Base-by-base conservation (phyloP, 192 early-diverging fungal genomes). In the Entomortierella beljakovae region DNA sequence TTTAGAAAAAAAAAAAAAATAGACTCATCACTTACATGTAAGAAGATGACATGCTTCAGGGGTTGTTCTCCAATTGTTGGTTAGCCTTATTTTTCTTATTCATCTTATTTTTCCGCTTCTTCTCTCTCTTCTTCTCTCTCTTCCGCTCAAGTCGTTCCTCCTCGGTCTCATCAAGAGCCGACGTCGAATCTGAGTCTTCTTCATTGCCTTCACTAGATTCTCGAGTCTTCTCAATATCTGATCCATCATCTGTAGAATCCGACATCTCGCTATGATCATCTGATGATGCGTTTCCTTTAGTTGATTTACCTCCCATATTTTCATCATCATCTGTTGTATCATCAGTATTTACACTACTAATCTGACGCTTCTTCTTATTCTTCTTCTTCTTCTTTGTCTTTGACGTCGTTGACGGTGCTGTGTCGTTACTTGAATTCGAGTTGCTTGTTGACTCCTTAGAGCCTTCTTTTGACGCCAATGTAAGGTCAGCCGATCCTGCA, bases 31-130 rank as follows among this genome's bases (percentile, higher is more conserved):
- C n/a, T n/a, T n/a, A n/a, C n/a, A n/a, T n/a, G n/a, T n/a, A n/a
- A n/a, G n/a, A n/a, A n/a, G n/a, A n/a, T n/a, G n/a, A n/a, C n/a
- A n/a, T n/a, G n/a, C n/a, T n/a, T n/a, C n/a, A n/a, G n/a, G n/a
- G n/a, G n/a, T n/a, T n/a, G n/a, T n/a, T n/a, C n/a, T n/a, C n/a
- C n/a, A n/a, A n/a, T n/a, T n/a, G n/a, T n/a, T n/a, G n/a, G n/a
- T n/a, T n/a, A n/a, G n/a, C n/a, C 59, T 51, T 70, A 38, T 74
- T 74, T 42, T 60, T 76, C 60, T 76, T 76, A 42, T 76, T 76
- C 62, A 76, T 61, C 53, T 54, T 66, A 42, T 18, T 56, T 54
- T 68, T 76, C 52, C 72, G 65, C 29, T 62, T 76, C 72, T 57
- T 76, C 33, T 76, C 64, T 22, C 59, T 35, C 42, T 62, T 76